Percentiles rank a stretch among this genome's conserved stretches.
Evolutionary conservation across 345 rosid genomes (phyloP).

Genomic region (Pugionium cornutum): DNA sequence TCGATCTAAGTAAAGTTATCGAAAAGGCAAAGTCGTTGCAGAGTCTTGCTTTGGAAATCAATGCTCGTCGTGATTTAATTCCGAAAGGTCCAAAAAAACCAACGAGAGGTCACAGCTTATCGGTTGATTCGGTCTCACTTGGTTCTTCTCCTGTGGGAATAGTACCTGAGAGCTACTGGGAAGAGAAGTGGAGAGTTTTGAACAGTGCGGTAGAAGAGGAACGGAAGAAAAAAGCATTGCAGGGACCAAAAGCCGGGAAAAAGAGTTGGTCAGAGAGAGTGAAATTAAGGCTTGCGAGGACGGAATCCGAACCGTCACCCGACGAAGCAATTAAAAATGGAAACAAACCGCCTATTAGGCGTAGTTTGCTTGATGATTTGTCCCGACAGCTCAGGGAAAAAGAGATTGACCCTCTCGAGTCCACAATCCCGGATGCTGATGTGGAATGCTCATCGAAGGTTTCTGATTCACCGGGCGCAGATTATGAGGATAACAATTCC

Average conservation of each 20-base stretch:
- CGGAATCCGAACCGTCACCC: conserved; percentile 69
- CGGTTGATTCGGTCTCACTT: conserved; percentile 59
- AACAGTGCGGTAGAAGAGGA: conserved; percentile 61
- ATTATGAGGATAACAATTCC: conserved; percentile 52
- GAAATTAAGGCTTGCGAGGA: conserved; percentile 55
- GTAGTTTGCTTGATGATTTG: conserved; percentile 69
- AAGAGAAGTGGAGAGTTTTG: conserved; percentile 85
- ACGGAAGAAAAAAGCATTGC: conserved; percentile 41
- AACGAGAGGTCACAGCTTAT: conserved; percentile 51
- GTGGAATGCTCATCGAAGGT: conserved; percentile 51
- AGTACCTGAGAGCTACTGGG: conserved; percentile 93
- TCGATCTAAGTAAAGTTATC: conserved; percentile 59
- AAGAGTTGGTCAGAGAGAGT: conserved; percentile 84
- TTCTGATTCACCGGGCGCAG: conserved; percentile 54
- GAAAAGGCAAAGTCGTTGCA: conserved; percentile 73
- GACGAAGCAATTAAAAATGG: conserved; percentile 39
- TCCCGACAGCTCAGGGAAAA: conserved; percentile 53
- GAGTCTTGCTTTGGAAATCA: conserved; percentile 56
- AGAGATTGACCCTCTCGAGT: conserved; percentile 17
- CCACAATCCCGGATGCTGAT: conserved; percentile 4
- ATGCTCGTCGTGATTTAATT: conserved; percentile 37
- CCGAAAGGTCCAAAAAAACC: conserved; percentile 42
- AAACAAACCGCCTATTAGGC: conserved; percentile 51
- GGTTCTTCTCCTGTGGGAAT: conserved; percentile 57
- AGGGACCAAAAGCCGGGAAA: conserved; percentile 43